Percentiles rank a stretch among this genome's conserved stretches.
Conservation (phyloP, 345 rosid genomes). For the Angophora floribunda region DNA sequence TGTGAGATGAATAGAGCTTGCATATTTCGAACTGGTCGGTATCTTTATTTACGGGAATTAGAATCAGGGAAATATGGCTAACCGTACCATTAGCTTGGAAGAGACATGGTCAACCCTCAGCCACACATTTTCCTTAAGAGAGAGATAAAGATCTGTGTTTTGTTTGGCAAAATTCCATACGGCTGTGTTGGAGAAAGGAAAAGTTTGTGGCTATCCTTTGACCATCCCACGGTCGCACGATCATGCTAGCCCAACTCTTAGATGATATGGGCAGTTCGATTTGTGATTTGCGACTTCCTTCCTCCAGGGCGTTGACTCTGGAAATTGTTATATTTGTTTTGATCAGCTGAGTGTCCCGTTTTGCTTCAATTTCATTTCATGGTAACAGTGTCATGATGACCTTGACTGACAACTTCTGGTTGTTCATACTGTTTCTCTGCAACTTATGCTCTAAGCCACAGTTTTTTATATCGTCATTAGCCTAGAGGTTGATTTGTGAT, state of each 20-base stretch:
- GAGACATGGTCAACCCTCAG: no score
- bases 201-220: no score
- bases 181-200: no score
- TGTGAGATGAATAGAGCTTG: accelerated
- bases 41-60: background rate
- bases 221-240: no score
- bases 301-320: background rate
- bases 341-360: background rate
- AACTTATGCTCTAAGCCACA: background rate
- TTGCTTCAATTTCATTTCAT: background rate
- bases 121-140: no score
- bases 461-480: background rate
- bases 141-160: no score
- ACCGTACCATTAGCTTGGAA: no score
- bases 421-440: background rate
- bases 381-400: background rate
- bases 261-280: background rate
- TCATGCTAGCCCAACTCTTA: no score
- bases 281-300: background rate
- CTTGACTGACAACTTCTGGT: background rate
- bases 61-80: background rate
- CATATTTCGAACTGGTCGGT: background rate
- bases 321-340: background rate
- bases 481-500: background rate
- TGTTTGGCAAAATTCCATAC: no score